Conservation (phyloP, 2,329 filamentous ascomycete genomes). For the Penicillium sp. region DNA sequence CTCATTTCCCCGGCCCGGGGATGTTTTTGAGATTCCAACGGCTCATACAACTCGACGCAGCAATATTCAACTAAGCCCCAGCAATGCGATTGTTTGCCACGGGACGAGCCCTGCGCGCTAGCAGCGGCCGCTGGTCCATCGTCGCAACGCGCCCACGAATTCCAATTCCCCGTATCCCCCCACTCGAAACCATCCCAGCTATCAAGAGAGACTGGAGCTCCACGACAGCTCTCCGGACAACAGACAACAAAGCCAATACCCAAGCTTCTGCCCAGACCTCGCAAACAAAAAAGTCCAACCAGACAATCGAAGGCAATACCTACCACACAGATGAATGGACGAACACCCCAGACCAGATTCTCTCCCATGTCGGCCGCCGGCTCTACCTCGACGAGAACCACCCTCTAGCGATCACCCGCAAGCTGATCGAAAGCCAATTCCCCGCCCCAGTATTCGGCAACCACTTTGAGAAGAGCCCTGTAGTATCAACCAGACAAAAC, state of each 20-base stretch:
- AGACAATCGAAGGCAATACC: slow-evolving; percentile 62
- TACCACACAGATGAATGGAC: slow-evolving; percentile 79
- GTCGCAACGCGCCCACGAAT: slow-evolving; percentile 23
- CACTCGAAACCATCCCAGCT: slow-evolving; percentile 4
- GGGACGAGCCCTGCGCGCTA: slow-evolving; percentile 39
- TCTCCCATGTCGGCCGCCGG: slow-evolving; percentile 70
- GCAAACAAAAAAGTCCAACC: slow-evolving; percentile 8
- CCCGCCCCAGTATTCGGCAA: slow-evolving; percentile 70
- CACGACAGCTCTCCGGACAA: slow-evolving; percentile 27
- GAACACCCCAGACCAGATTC: slow-evolving; percentile 76
- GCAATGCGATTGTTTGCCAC: slow-evolving; percentile 43
- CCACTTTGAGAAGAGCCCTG: slow-evolving; percentile 76
- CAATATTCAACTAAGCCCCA: not conserved
- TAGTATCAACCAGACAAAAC: slow-evolving; percentile 83
- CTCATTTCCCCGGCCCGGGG: slow-evolving; percentile 26
- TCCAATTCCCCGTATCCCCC: slow-evolving; percentile 21
- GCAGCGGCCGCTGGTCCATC: slow-evolving; percentile 36
- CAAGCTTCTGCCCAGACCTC: not conserved
- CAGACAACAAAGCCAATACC: slow-evolving; percentile 13
- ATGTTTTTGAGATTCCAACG: slow-evolving; percentile 18
- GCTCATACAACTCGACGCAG: not conserved
- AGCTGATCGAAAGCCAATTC: slow-evolving; percentile 90
- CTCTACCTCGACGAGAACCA: slow-evolving; percentile 93
- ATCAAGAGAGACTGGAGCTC: slow-evolving; percentile 33
- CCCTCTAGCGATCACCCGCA: slow-evolving; percentile 83